phyloP scores from a whole-genome alignment of 371 early-diverging fungal species.

The Dichotomocladium elegans region DNA sequence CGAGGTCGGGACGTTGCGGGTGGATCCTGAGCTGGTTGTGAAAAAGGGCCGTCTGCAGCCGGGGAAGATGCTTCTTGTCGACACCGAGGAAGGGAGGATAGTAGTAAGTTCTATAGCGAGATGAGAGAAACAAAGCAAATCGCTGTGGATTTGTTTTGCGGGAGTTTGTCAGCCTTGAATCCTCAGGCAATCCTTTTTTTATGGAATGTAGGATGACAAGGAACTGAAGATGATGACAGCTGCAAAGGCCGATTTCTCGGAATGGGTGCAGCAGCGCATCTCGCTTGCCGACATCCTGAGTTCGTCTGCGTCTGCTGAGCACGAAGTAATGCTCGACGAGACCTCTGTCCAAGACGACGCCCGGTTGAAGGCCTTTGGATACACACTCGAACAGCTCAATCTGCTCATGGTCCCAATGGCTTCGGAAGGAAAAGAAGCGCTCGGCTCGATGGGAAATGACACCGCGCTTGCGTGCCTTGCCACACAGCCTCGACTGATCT shows the following conservation, averaged over 20 bases:
- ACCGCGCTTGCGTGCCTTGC: slow-evolving; percentile 92
- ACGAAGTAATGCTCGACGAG: slow-evolving; percentile 31
- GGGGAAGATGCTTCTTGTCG: slow-evolving; percentile 95
- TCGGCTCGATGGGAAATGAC: slow-evolving; percentile 98
- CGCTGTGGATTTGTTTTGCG: no score
- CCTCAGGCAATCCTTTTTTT: no score
- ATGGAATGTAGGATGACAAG: slow-evolving; percentile 85
- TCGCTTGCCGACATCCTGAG: slow-evolving; percentile 59
- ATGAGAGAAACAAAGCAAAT: background rate
- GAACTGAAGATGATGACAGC: slow-evolving; percentile 81
- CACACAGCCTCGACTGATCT: slow-evolving; percentile 81
- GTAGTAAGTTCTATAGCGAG: no score
- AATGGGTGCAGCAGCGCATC: slow-evolving; percentile 83
- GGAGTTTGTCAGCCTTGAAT: no score
- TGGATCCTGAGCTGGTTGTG: slow-evolving; percentile 76
- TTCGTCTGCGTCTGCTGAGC: background rate
- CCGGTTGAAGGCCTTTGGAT: slow-evolving; percentile 86
- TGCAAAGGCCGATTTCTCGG: slow-evolving; percentile 65
- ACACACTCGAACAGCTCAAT: slow-evolving; percentile 91
- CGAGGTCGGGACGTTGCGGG: slow-evolving; percentile 89
- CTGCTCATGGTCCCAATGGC: slow-evolving; percentile 86
- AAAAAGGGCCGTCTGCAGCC: slow-evolving; percentile 94
- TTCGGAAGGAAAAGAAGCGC: slow-evolving; percentile 87
- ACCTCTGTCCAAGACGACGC: slow-evolving; percentile 67
- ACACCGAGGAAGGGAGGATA: slow-evolving; percentile 83